Evolutionary conservation across 768 basidiomycete species (phyloP).

Genomic region (Dacryopinax spathularia): DNA sequence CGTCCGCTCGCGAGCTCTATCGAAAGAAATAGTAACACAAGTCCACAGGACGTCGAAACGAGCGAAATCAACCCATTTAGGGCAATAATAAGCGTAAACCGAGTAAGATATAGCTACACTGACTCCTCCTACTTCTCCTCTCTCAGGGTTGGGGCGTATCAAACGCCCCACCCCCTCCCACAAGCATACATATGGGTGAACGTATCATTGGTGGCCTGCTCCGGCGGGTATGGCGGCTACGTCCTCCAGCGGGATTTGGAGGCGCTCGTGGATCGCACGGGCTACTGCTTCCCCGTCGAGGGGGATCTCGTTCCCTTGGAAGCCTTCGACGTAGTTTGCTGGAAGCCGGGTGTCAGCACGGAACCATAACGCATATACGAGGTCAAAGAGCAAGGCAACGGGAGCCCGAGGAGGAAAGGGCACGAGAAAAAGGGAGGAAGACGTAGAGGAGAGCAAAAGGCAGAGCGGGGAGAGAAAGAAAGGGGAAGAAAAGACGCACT

Average conservation of each 20-base stretch:
- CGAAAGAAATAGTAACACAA: no score
- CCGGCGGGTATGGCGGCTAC: background rate
- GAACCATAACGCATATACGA: background rate
- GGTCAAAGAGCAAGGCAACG: no score
- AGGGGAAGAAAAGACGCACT: background rate
- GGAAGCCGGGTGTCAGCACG: background rate
- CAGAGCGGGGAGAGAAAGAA: background rate
- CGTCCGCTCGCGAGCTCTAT: no score
- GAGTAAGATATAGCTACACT: no score
- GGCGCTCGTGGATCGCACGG: conserved; percentile 6
- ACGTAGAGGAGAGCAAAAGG: background rate
- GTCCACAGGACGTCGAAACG: no score
- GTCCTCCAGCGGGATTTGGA: background rate
- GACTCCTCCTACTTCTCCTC: no score
- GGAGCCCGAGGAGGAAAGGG: background rate
- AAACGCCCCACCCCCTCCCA: no score
- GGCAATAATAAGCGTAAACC: no score
- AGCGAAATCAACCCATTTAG: no score
- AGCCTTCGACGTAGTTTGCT: conserved; percentile 63
- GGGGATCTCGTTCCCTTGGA: conserved; percentile 72
- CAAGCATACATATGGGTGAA: no score
- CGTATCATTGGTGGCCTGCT: no score
- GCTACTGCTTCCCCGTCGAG: conserved; percentile 60
- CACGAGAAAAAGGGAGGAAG: background rate
- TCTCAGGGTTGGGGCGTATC: no score